Evolutionary conservation across 805 yeast species (phyloP), one percentile per base, ranked within the genome.

Genomic region (Limtongozyma cylindracea): DNA sequence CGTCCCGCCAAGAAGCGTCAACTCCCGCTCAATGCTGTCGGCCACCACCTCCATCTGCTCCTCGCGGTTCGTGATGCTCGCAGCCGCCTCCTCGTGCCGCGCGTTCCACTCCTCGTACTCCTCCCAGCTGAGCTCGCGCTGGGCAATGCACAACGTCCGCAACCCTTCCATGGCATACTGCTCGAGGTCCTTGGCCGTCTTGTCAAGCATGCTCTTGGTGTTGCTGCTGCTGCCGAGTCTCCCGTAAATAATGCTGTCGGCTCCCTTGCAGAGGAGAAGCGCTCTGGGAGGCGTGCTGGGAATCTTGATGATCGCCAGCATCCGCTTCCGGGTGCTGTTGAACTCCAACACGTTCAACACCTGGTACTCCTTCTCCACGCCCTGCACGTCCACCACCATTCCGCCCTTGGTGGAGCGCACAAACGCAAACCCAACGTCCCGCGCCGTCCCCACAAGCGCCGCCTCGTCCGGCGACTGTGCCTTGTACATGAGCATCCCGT

Each of bases 381-480:
- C 88, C 40, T 70, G 78, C 18, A 66, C 64, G 24, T 66, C 64
- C 20, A 74, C 50, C 21, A 71, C 44, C 11, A 70, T 37, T 25
- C 84, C 88, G 21, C 55, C 53, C 35, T 70, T 71, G 7, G 80
- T 72, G 39, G 64, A 58, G 19, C 60, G 67, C 11, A 56, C 39
- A 37, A 71, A 72, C 17, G 60, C 55, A 41, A 63, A 73, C 0
- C 91, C 91, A 32, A 71, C 49, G 33, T 72, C 70, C 38, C 82
- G 56, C 0, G 88, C 88, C 11, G 88, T 71, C 10, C 68, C 69
- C 10, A 74, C 91, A 25, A 74, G 54, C 1, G 91, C 88, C 13
- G 82, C 80, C 43, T 74, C 91, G 51, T 74, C 91, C 0, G 91
- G 91, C 13, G 80, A 68, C 38, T 73, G 88, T 0, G 88, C 88